These are phyloP conservation scores for Fusarium sp. DNA, from an alignment of 2,329 filamentous ascomycete genomes.

Conservation along the genomic window DNA sequence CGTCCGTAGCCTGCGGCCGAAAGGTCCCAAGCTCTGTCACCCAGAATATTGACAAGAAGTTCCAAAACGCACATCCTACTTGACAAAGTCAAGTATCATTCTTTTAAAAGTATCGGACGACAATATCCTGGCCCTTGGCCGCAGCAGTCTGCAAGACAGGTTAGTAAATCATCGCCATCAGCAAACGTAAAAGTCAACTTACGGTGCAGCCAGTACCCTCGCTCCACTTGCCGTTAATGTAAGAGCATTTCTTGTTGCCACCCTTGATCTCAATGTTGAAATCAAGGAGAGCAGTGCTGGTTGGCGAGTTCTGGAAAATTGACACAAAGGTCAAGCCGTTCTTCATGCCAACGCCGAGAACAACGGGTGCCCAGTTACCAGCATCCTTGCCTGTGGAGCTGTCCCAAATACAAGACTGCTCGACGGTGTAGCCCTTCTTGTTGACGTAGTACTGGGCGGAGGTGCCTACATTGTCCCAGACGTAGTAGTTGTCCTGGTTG, in stretches of 20 bases:
- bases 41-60: conserved; percentile 54
- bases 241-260: conserved; percentile 73
- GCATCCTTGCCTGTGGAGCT: conserved; percentile 63
- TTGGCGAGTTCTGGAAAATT: conserved; percentile 86
- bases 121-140: conserved; percentile 55
- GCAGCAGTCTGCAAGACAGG: conserved; percentile 57
- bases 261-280: conserved; percentile 84
- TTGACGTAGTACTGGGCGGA: conserved; percentile 98
- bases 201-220: conserved; percentile 82
- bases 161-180: conserved; percentile 23
- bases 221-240: conserved; percentile 72
- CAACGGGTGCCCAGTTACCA: conserved; percentile 90
- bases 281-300: conserved; percentile 75
- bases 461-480: conserved; percentile 79
- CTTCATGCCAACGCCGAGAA: conserved; percentile 82
- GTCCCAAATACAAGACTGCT: conserved; percentile 82
- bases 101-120: conserved; percentile 59
- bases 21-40: conserved; percentile 40
- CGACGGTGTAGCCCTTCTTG: conserved; percentile 74
- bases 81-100: conserved; percentile 13
- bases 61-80: conserved; percentile 48
- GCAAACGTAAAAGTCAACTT: conserved; percentile 57
- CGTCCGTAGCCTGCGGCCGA: conserved; percentile 38
- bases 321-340: conserved; percentile 80
- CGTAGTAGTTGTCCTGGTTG: conserved; percentile 77